A percentile compares a stretch with the other conserved stretches of the same genome.
These are phyloP conservation scores for Phytophthora hibernalis DNA, from an alignment of 352 stramenopile species.

Conservation along the genomic window DNA sequence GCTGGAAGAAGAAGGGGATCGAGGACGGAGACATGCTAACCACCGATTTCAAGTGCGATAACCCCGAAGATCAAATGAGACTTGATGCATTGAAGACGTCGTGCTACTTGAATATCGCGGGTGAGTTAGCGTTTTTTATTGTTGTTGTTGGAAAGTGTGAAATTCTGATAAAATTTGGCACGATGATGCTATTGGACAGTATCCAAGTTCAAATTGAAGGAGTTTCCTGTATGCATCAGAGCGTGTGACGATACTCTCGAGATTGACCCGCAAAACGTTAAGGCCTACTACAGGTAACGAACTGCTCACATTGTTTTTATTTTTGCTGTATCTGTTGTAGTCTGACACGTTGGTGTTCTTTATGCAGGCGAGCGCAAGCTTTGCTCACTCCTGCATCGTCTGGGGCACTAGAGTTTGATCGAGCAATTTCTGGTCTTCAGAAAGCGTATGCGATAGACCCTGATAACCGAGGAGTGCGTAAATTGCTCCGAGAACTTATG, in stretches of 20 bases:
- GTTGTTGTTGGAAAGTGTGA: background rate
- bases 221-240: constrained; percentile 62
- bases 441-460: constrained; percentile 68
- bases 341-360: background rate
- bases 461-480: constrained; percentile 66
- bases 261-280: constrained; percentile 71
- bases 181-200: constrained; percentile 40
- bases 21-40: constrained; percentile 78
- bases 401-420: constrained; percentile 79
- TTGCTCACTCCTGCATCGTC: constrained; percentile 80
- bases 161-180: background rate
- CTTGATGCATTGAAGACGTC: constrained; percentile 68
- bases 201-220: constrained; percentile 82
- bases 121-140: constrained; percentile 32
- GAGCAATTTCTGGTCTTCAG: constrained; percentile 74
- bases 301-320: background rate
- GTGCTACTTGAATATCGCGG: constrained; percentile 85
- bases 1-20: constrained; percentile 90
- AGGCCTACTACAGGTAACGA: constrained; percentile 75
- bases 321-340: background rate
- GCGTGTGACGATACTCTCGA: constrained; percentile 78
- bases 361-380: constrained; percentile 70
- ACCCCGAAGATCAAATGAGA: constrained; percentile 45
- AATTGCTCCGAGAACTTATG: constrained; percentile 72
- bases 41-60: constrained; percentile 61